Evolutionary conservation across 2,329 filamentous ascomycete species (phyloP).

Genomic region (Cryphonectria naterciae): DNA sequence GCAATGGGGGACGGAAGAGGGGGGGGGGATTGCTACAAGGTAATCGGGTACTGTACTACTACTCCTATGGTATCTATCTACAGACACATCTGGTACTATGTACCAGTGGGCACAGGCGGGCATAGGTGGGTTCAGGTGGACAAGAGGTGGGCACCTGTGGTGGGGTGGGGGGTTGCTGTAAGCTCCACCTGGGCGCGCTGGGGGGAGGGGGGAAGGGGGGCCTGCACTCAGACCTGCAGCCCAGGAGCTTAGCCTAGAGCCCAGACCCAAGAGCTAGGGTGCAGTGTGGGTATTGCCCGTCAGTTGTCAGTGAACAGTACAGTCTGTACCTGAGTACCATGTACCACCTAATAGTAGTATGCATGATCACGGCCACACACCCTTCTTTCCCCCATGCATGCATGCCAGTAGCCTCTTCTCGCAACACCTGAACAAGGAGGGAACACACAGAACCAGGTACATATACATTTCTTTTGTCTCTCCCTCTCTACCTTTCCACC

Average conservation of each 20-base stretch:
- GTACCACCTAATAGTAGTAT: too few relatives aligned
- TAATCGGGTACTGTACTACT: neutral
- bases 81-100: neutral
- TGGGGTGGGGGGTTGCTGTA: conserved; percentile 5
- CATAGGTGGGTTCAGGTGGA: conserved; percentile 3
- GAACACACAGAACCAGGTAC: too few relatives aligned
- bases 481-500: too few relatives aligned
- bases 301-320: neutral
- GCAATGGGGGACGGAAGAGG: too few relatives aligned
- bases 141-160: conserved; percentile 12
- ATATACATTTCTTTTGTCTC: too few relatives aligned
- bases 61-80: neutral
- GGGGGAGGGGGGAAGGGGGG: neutral
- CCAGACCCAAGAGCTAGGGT: neutral
- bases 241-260: neutral
- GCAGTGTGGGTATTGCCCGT: neutral
- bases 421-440: too few relatives aligned
- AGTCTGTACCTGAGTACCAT: neutral
- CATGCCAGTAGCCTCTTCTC: too few relatives aligned
- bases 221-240: neutral
- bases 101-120: conserved; percentile 1
- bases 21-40: neutral
- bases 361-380: too few relatives aligned
- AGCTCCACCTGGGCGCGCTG: neutral
- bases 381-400: too few relatives aligned